These are phyloP conservation scores for Nemania diffusa DNA, from an alignment of 2,329 filamentous ascomycete genomes.

Conservation along the genomic window DNA sequence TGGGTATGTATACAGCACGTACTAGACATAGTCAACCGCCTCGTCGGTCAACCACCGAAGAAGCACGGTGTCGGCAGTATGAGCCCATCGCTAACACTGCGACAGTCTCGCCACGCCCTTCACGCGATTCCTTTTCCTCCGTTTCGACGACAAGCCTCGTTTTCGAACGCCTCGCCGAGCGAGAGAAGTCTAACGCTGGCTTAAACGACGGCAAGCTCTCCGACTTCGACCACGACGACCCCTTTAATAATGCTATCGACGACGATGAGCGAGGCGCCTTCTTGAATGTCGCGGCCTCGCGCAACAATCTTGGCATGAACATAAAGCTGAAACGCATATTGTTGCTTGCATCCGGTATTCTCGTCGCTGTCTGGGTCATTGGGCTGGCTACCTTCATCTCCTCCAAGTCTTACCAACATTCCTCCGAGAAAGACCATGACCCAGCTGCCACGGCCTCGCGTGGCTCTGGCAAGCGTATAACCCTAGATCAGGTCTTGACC, in stretches of 20 bases:
- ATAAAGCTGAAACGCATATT: conserved; percentile 71
- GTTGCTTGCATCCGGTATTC: conserved; percentile 68
- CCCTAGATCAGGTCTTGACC: conserved; percentile 74
- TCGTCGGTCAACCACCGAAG: not conserved
- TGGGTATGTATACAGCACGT: conserved; percentile 31
- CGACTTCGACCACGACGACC: conserved; percentile 58
- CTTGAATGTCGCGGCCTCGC: conserved; percentile 53
- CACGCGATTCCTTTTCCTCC: conserved; percentile 73
- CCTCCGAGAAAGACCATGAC: conserved; percentile 72
- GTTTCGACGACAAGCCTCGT: conserved; percentile 86
- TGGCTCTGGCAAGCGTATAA: conserved; percentile 77
- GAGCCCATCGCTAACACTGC: conserved; percentile 4
- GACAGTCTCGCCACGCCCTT: conserved; percentile 53
- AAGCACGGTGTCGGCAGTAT: not conserved
- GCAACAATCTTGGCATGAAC: conserved; percentile 68
- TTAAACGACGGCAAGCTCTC: conserved; percentile 46
- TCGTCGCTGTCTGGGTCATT: conserved; percentile 74
- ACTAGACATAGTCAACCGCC: not conserved
- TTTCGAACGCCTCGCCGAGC: conserved; percentile 78
- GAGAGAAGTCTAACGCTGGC: conserved; percentile 51
- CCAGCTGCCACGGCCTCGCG: conserved; percentile 69
- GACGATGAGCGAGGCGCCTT: conserved; percentile 64
- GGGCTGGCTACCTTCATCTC: conserved; percentile 75
- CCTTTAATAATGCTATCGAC: conserved; percentile 54
- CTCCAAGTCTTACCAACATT: conserved; percentile 72